Evolutionary conservation across 495 filamentous ascomycete species (phyloP).

Genomic region (Apiosordaria backusii): DNA sequence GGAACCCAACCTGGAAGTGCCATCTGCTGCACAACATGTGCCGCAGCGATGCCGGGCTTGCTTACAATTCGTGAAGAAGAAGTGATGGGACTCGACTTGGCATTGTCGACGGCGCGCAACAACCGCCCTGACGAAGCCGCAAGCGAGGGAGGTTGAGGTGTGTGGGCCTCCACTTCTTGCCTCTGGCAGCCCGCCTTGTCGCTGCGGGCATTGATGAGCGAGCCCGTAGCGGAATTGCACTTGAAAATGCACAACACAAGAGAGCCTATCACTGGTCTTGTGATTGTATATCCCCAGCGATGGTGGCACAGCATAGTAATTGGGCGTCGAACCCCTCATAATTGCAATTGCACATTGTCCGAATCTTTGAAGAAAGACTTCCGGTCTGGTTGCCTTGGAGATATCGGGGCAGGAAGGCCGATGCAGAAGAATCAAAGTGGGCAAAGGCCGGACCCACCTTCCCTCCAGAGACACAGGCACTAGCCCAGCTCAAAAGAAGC

Average conservation of each 20-base stretch:
- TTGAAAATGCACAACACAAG: neutral
- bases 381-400: neutral
- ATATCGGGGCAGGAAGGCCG: slow-evolving; percentile 3
- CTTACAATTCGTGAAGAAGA: neutral
- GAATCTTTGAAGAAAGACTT: neutral
- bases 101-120: neutral
- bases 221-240: neutral
- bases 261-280: neutral
- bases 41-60: neutral
- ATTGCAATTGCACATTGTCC: neutral
- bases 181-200: neutral
- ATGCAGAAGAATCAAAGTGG: slow-evolving; percentile 1
- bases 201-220: neutral
- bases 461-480: slow-evolving; percentile 2
- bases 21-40: neutral
- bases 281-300: neutral
- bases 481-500: neutral
- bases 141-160: neutral
- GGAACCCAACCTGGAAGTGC: neutral
- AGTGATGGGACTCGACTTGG: neutral
- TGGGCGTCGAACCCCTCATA: neutral
- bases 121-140: slow-evolving; percentile 1
- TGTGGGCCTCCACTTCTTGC: neutral
- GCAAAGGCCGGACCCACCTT: neutral
- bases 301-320: neutral